Evolutionary conservation across 2,329 filamentous ascomycete genomes (phyloP).

Genomic region (Xylariaceae sp.): DNA sequence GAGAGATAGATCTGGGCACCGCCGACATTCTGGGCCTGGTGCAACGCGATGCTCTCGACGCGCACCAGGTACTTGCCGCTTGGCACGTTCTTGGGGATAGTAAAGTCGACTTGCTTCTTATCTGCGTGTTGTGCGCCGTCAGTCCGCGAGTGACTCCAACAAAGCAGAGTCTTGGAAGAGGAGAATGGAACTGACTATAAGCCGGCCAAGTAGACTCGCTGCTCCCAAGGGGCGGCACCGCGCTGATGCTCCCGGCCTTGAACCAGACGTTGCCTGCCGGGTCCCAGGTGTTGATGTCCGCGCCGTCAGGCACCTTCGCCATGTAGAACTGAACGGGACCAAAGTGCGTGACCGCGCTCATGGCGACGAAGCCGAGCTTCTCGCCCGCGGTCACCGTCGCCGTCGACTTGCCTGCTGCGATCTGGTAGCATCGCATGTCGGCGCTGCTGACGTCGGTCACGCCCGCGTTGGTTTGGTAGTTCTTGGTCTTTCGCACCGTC

Average conservation of each 20-base stretch:
- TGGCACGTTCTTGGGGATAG: constrained; percentile 29
- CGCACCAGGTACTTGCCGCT: constrained; percentile 34
- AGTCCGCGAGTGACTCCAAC: too few relatives aligned
- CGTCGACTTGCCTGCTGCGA: constrained; percentile 27
- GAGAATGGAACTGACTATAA: constrained; percentile 26
- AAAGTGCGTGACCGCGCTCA: constrained; percentile 33
- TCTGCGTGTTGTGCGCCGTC: not conserved
- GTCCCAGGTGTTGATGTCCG: constrained; percentile 32
- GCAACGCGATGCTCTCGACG: constrained; percentile 34
- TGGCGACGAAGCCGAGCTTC: constrained; percentile 35
- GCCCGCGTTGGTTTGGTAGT: constrained; percentile 39
- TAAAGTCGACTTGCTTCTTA: constrained; percentile 26
- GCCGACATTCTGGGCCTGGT: constrained; percentile 20
- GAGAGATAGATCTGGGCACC: constrained; percentile 34
- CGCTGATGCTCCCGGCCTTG: constrained; percentile 31
- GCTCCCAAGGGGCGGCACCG: constrained; percentile 30
- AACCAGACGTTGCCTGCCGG: constrained; percentile 37
- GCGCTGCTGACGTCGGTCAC: constrained; percentile 35
- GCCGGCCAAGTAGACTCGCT: constrained; percentile 34
- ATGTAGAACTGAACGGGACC: constrained; percentile 37
- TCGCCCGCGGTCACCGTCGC: constrained; percentile 31
- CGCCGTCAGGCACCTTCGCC: constrained; percentile 33
- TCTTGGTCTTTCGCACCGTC: constrained; percentile 37
- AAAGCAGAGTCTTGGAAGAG: too few relatives aligned
- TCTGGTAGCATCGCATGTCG: constrained; percentile 39